Base-by-base conservation (phyloP, 805 yeast genomes). In the Myxozyma neotropica region DNA sequence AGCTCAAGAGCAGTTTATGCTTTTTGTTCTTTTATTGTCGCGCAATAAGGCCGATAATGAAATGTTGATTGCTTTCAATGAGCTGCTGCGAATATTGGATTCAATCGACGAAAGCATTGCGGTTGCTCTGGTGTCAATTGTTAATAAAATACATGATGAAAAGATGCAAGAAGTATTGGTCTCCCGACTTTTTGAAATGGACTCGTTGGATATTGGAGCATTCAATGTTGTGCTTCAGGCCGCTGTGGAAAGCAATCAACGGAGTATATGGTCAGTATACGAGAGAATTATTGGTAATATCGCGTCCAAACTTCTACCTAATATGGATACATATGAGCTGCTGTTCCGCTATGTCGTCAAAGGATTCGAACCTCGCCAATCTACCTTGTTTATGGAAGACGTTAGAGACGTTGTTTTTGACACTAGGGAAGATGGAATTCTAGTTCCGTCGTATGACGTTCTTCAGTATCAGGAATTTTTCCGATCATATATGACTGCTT, bases 281-380 rank as follows among this genome's bases (percentile, higher is more conserved):
- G 42, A 50, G 36, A 40, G 35, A 12, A 42, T 50, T 6, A 13
- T 57, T 13, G 47, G 38, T 12, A 10, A 12, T 17, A 3, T 31
- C 10, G 19, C 36, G 13, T 10, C 13, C 4, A 6, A 7, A 8
- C 48, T 59, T 4, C 55, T 39, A 7, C 65, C 66, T 15, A 46
- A 56, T 19, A 17, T 62, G 21, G 65, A 62, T 40, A 62, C 66
- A n/a, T 62, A 62, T 19, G 66, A 60, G 47, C 49, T 62, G 13
- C 40, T 62, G 19, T 53, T 62, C 24, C 58, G 66, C 21, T 60
- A 59, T 35, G 53, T 62, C 5, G 65, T 56, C 21, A 52, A 53
- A 23, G 58, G 46, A 17, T 27, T 38, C 13, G 58, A 60, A 31
- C 52, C 60, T 13, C 42, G 47, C 21, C 27, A 42, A 35, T 55